Conservation (phyloP, 192 early-diverging fungal species). For the Phycomyces nitens region DNA sequence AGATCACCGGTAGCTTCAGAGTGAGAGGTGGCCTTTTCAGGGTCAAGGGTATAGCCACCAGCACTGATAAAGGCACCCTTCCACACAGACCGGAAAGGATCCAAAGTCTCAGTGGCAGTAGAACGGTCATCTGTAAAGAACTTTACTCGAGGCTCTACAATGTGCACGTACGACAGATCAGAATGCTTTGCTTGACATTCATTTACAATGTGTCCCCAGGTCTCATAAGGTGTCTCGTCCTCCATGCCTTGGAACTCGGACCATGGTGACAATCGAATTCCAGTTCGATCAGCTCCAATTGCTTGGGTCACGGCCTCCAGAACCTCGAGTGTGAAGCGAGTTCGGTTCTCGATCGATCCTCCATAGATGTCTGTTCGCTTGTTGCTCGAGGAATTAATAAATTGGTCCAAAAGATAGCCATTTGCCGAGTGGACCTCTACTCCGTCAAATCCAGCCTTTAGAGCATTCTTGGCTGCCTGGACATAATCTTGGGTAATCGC, state of each 20-base stretch:
- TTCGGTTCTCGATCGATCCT: conserved; percentile 27
- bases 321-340: conserved; percentile 31
- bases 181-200: conserved; percentile 26
- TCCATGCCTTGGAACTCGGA: conserved; percentile 33
- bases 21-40: background rate
- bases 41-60: conserved; percentile 15
- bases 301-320: conserved; percentile 21
- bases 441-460: conserved; percentile 80
- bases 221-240: conserved; percentile 25
- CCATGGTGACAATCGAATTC: conserved; percentile 34
- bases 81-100: conserved; percentile 24
- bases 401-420: conserved; percentile 84
- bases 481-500: conserved; percentile 56
- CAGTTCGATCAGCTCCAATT: conserved; percentile 33
- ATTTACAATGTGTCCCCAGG: conserved; percentile 23
- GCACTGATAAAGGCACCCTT: conserved; percentile 21
- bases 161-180: conserved; percentile 29
- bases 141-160: conserved; percentile 27
- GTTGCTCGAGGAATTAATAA: conserved; percentile 79
- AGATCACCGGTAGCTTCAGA: conserved; percentile 19
- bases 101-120: conserved; percentile 1
- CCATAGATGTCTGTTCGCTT: conserved; percentile 56
- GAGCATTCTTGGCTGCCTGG: conserved; percentile 61
- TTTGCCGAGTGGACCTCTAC: conserved; percentile 90
- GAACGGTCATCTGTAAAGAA: conserved; percentile 50